Percentiles rank a stretch among this genome's conserved stretches.
Evolutionary conservation across 139 green algal genomes (phyloP).

Genomic region (Chlorella sp.): DNA sequence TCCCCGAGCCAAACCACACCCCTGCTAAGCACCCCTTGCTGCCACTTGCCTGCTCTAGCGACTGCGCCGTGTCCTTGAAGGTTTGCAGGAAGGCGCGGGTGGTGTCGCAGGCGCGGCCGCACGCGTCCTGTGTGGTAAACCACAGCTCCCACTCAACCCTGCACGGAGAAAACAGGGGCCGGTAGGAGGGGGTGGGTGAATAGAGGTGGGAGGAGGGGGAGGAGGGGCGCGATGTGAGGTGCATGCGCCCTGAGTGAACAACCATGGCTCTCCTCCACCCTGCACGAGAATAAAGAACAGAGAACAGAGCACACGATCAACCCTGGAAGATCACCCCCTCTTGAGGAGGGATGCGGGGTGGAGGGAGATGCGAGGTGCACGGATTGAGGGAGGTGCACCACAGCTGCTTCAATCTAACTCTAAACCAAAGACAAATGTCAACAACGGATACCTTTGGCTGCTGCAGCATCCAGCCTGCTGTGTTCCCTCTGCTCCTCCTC

Average conservation of each 20-base stretch:
- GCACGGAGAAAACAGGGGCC: not conserved
- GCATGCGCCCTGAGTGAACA: not conserved
- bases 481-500: no score
- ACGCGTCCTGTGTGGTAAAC: conserved; percentile 73
- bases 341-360: no score
- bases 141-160: conserved; percentile 82
- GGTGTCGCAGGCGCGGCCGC: conserved; percentile 66
- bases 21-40: not conserved
- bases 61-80: conserved; percentile 54
- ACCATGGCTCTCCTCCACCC: not conserved
- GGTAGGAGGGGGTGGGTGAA: not conserved
- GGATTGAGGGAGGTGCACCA: no score
- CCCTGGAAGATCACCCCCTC: not conserved
- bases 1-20: no score
- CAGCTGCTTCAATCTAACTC: no score
- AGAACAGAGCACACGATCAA: no score
- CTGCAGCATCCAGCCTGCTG: no score
- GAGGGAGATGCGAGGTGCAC: no score
- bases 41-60: conserved; percentile 60
- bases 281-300: not conserved
- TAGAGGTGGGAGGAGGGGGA: no score
- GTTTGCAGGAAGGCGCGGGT: conserved; percentile 61
- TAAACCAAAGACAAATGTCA: no score
- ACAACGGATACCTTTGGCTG: no score
- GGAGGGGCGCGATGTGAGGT: not conserved